Base-by-base conservation (phyloP, 305 asterid genomes). In the Solanum chacoense region DNA sequence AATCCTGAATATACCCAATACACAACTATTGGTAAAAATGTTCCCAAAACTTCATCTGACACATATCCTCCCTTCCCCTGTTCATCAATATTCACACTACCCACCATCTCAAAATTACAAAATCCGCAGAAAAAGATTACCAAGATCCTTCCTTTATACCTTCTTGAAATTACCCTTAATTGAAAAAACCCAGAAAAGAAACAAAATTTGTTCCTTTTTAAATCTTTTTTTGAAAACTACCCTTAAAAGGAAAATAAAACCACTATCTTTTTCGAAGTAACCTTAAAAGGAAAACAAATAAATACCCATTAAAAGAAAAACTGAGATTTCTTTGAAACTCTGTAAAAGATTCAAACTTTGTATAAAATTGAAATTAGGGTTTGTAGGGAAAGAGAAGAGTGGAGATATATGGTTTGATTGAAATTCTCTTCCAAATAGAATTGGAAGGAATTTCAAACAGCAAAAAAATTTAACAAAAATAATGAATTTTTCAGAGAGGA, bases 1-100 rank as follows among this genome's bases (percentile, higher is more conserved):
- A 95, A 81, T 86, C 98, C 98, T 6, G 99, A 97, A 91, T 97
- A 96, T 4, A 90, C 45, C 98, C 98, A 96, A 93, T 97, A 97
- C 55, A 95, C 91, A 72, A 92, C 80, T 55, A 97, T 93, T 50
- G 99, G 99, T 80, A 88, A 90, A 89, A 96, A 86, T 5, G 99
- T 94, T 26, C 98, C 98, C 93, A 97, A 80, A 74, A 97, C 65
- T 90, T 97, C 99, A 89, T 97, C 99, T 9, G 99, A 94, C 29
- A 95, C 72, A n/a, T 87, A 78, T 10, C 92, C 29, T 40, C 94
- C 93, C 7, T 71, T 86, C 65, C 90, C 36, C 93, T 40, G 69
- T 91, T 92, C 93, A 92, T 93, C 76, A 36, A 88, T 59, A 87
- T 45, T 32, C 84, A 29, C 50, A 72, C 42, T 86, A 38, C 83